Percentiles rank a stretch among this genome's conserved stretches.
Evolutionary conservation across 371 early-diverging fungal genomes (phyloP).

Genomic region (Parasitella parasitica): DNA sequence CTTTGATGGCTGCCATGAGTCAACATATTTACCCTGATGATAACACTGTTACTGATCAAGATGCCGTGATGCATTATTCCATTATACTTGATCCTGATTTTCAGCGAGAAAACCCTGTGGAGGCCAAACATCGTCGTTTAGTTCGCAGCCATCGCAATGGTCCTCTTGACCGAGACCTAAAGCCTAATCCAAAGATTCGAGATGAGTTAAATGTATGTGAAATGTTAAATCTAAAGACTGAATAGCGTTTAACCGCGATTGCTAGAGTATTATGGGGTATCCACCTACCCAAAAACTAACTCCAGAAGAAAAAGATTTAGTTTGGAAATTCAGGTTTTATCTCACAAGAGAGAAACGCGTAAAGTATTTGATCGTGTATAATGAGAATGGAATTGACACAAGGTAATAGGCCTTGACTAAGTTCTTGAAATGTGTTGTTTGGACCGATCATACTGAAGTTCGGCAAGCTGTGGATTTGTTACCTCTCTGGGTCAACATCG

Average conservation of each 20-base stretch:
- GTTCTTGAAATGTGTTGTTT: conserved; percentile 93
- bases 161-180: conserved; percentile 88
- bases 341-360: conserved; percentile 87
- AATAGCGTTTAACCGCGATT: no score
- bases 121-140: conserved; percentile 93
- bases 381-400: not conserved
- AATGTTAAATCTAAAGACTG: no score
- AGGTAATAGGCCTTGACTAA: conserved; percentile 83
- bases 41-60: not conserved
- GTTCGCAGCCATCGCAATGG: conserved; percentile 90
- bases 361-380: conserved; percentile 3
- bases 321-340: conserved; percentile 97
- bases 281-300: conserved; percentile 86
- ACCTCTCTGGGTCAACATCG: conserved; percentile 86
- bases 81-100: conserved; percentile 71
- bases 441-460: conserved; percentile 91
- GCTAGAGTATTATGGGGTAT: conserved; percentile 87
- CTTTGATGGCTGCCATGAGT: conserved; percentile 37
- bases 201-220: conserved; percentile 89
- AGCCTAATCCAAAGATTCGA: conserved; percentile 91
- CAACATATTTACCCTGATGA: conserved; percentile 23
- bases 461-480: conserved; percentile 90
- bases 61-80: conserved; percentile 27
- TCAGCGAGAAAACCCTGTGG: conserved; percentile 85
- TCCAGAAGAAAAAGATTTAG: conserved; percentile 85